Evolutionary conservation across 192 early-diverging fungal genomes (phyloP).

Genomic region (Dissophora globulifera): DNA sequence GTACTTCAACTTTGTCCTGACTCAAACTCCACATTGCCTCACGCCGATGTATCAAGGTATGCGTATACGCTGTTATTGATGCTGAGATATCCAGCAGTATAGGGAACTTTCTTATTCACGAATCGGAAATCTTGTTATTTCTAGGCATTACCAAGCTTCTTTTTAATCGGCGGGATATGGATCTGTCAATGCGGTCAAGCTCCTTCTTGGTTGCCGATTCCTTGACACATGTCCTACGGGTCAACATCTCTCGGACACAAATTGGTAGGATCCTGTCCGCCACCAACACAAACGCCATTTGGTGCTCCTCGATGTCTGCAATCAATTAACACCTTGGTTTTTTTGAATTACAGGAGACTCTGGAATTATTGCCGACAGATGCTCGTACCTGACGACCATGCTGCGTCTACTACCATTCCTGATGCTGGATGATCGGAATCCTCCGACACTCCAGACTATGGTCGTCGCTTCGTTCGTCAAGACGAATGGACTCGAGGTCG

Average conservation of each 20-base stretch:
- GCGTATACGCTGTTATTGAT: background rate
- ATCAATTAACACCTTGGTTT: background rate
- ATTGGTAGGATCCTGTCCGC: constrained; percentile 34
- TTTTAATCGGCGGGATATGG: constrained; percentile 64
- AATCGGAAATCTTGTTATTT: background rate
- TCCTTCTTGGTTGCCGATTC: constrained; percentile 67
- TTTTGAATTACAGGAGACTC: background rate
- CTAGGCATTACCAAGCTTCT: constrained; percentile 68
- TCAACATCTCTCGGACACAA: constrained; percentile 61
- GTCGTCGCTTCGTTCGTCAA: constrained; percentile 71
- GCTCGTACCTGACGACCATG: constrained; percentile 68
- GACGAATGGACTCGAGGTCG: constrained; percentile 59
- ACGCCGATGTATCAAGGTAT: constrained; percentile 74
- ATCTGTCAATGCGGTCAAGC: constrained; percentile 54
- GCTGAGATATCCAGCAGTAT: background rate
- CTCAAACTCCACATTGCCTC: constrained; percentile 72
- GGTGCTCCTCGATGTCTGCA: too few relatives aligned
- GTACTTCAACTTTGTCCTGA: constrained; percentile 70
- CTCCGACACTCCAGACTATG: constrained; percentile 67
- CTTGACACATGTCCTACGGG: constrained; percentile 62
- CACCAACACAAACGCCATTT: too few relatives aligned
- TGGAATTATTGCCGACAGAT: constrained; percentile 49
- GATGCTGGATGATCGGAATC: constrained; percentile 70
- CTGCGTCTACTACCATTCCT: constrained; percentile 64
- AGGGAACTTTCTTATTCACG: background rate